These are phyloP conservation scores for Podospora pseudocomata DNA, from an alignment of 495 filamentous ascomycete species.

Conservation along the genomic window DNA sequence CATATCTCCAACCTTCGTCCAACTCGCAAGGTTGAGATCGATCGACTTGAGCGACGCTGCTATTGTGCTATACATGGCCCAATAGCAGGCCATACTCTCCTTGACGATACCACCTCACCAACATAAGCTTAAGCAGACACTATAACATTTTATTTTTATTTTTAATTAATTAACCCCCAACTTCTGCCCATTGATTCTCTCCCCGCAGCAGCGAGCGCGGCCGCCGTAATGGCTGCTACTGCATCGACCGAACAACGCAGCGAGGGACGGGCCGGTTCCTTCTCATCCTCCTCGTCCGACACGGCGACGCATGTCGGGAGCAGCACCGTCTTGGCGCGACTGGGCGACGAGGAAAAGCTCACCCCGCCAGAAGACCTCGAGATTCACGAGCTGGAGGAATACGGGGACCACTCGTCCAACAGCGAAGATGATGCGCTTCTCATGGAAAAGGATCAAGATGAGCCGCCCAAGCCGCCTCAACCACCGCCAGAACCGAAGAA, in stretches of 20 bases:
- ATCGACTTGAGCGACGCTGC: not conserved
- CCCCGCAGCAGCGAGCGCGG: too few relatives aligned
- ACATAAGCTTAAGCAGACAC: not conserved
- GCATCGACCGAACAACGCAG: conserved; percentile 14
- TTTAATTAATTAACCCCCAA: not conserved
- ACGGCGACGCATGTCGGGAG: conserved; percentile 24
- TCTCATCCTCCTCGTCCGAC: conserved; percentile 37
- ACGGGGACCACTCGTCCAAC: not conserved
- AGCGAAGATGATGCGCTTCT: conserved; percentile 40
- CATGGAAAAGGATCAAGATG: conserved; percentile 17
- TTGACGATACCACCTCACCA: not conserved
- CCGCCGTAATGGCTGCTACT: not conserved
- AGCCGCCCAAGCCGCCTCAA: not conserved
- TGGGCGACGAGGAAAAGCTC: conserved; percentile 25
- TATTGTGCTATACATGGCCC: not conserved
- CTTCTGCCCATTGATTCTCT: too few relatives aligned
- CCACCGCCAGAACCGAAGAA: conserved; percentile 16
- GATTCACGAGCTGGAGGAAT: conserved; percentile 11
- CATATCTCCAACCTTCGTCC: not conserved
- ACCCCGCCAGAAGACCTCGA: conserved; percentile 29
- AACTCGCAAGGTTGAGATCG: conserved; percentile 1
- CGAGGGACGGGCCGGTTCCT: conserved; percentile 30
- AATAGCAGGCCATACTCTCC: not conserved
- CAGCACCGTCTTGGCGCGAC: conserved; percentile 9
- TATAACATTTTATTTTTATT: not conserved